Evolutionary conservation across 2,329 filamentous ascomycete genomes (phyloP), one percentile per base, ranked within the genome.

Genomic region (Fusarium nelsonii): DNA sequence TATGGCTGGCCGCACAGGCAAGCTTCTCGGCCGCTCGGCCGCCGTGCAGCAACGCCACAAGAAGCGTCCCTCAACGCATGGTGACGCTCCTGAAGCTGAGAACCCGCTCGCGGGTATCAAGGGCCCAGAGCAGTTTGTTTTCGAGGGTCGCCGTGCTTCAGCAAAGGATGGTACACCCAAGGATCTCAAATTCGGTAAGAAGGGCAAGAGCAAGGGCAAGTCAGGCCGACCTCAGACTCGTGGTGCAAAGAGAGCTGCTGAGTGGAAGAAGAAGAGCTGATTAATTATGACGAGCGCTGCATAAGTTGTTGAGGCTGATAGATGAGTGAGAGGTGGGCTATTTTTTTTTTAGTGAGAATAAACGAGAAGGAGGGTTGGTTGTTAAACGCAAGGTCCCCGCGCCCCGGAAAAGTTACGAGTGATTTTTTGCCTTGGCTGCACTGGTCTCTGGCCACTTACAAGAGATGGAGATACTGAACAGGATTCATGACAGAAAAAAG

Each of bases 111-210:
- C 30, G 16, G 49, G 43, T 16, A 77, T 87, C 69, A 87, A 88
- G 79, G 84, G 86, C 2, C 90, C 91, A 0, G 91, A 94, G 78
- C 83, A 84, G 16, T 87, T 94, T 67, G 87, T 94, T n/a, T 94
- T 95, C 73, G 93, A 97, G 78, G 93, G 93, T 1, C 89, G 91
- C 68, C 86, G 93, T 55, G 92, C 92, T 11, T 92, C 87, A 56
- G 81, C 85, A 33, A 90, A 85, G 59, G 88, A 90, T 63, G 90
- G 87, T 6, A 89, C 84, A 73, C 88, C 88, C 40, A 90, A 82
- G 78, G 88, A 88, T 73, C 77, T 88, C 65, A 90, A 85, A 77
- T 79, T 90, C 36, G 85, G 86, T 12, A 87, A 87, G 69, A 87
- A 87, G 73, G 78, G 77, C 68, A 88, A 85, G 74, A 78, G 77